Evolutionary conservation across 192 early-diverging fungal genomes (phyloP).

Genomic region (Coemansia sp.): DNA sequence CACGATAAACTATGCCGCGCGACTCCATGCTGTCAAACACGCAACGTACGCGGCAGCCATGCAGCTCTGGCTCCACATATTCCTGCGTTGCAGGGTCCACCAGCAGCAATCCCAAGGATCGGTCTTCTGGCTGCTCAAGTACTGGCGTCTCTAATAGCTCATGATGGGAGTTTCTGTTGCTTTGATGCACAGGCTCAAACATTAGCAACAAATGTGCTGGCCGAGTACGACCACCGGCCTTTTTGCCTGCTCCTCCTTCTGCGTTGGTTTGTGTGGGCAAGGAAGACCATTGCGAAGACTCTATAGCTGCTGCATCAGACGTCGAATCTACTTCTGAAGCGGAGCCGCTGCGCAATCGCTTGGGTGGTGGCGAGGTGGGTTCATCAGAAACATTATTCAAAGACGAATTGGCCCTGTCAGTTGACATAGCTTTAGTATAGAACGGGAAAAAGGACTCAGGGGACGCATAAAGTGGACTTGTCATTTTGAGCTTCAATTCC

Average conservation of each 20-base stretch:
- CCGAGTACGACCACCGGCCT: conserved; percentile 14
- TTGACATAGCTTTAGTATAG: too few relatives aligned
- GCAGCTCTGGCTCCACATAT: conserved; percentile 24
- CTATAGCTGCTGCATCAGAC: too few relatives aligned
- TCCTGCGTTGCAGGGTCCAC: conserved; percentile 5
- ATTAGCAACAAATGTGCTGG: conserved; percentile 22
- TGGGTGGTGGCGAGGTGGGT: not conserved
- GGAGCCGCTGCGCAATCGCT: not conserved
- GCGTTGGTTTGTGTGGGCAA: not conserved
- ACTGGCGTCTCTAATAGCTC: not conserved
- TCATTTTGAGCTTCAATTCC: not conserved
- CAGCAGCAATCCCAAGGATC: conserved; percentile 10
- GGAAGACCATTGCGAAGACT: too few relatives aligned
- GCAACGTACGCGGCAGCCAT: conserved; percentile 27
- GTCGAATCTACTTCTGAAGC: too few relatives aligned
- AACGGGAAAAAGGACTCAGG: too few relatives aligned
- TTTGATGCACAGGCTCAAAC: conserved; percentile 11
- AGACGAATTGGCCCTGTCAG: too few relatives aligned
- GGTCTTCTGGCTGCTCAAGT: conserved; percentile 1
- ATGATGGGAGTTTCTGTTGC: not conserved
- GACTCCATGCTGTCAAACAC: conserved; percentile 28
- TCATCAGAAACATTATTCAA: too few relatives aligned
- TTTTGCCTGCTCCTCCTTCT: not conserved
- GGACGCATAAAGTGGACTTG: too few relatives aligned
- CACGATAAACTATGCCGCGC: conserved; percentile 22